phyloP scores from a whole-genome alignment of 2,329 filamentous ascomycete genomes.

The Ambrosiella beaveri region DNA sequence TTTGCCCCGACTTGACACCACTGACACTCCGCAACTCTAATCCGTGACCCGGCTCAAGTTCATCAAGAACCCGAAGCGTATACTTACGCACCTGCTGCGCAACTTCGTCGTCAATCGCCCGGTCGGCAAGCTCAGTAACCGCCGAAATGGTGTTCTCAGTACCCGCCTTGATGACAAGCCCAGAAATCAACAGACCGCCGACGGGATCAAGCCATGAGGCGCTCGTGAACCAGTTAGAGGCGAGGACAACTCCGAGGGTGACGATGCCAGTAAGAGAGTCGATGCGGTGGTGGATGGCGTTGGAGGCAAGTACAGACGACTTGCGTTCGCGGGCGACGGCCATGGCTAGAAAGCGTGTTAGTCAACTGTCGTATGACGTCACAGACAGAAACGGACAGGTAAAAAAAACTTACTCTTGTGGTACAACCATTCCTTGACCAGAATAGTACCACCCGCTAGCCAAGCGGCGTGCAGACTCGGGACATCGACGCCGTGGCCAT shows the following conservation, averaged over 20 bases:
- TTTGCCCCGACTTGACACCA: constrained; percentile 90
- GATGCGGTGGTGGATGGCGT: constrained; percentile 89
- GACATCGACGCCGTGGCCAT: constrained; percentile 28
- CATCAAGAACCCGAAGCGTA: constrained; percentile 36
- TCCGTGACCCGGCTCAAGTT: constrained; percentile 27
- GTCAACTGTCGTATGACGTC: not conserved
- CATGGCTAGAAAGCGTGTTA: constrained; percentile 45
- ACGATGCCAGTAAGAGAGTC: constrained; percentile 93
- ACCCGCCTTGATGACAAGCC: constrained; percentile 84
- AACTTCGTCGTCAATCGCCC: constrained; percentile 71
- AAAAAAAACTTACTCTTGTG: constrained; percentile 60
- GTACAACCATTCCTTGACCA: constrained; percentile 94
- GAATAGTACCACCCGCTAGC: constrained; percentile 77
- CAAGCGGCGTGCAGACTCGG: constrained; percentile 90
- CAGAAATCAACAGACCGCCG: constrained; percentile 77
- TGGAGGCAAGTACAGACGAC: constrained; percentile 87
- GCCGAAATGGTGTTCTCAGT: constrained; percentile 69
- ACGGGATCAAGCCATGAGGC: constrained; percentile 90
- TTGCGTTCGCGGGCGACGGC: constrained; percentile 89
- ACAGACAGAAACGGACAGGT: not conserved
- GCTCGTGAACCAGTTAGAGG: constrained; percentile 69
- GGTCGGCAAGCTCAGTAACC: constrained; percentile 79
- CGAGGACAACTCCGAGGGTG: constrained; percentile 73
- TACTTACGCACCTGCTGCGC: constrained; percentile 54
- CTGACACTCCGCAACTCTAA: constrained; percentile 63